Evolutionary conservation across 2,329 filamentous ascomycete species (phyloP), one percentile per base, ranked within the genome.

Genomic region (Aspergillus felis): DNA sequence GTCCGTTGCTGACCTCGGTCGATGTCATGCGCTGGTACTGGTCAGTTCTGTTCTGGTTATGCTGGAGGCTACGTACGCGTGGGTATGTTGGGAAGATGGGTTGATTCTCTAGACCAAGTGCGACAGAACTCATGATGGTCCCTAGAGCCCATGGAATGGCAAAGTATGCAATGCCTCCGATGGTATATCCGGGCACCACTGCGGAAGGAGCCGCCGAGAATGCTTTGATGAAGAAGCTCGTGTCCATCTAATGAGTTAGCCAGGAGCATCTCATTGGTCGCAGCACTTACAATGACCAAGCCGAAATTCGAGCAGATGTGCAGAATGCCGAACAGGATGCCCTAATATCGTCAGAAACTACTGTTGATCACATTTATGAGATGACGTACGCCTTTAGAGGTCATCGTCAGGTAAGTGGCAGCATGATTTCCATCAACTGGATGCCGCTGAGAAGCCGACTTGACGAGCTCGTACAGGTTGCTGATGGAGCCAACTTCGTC

Each of bases 391-490:
- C 73, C 72, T 55, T 82, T 79, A 2, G 81, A 82, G 0, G 78
- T 82, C 80, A 85, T 82, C 0, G 83, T 84, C 53, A 85, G 61
- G 57, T 82, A 83, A 0, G 80, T 81, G 0, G 82, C 82, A n/a
- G 76, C 66, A 20, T 82, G 69, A 41, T 85, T 85, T 0, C 82
- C 83, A 0, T 71, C 66, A 0, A 84, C 78, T 0, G 82, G 82
- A 41, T 79, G 72, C 0, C 71, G 70, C 2, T 70, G 64, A 0
- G 75, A 77, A 0, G 80, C 78, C 3, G 76, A 71, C 5, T 79
- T 72, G 14, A 85, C 69, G 0, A 83, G 73, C 4, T 84, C 79
- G 46, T 78, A 85, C 1, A 85, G 71, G 1, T 77, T 71, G 0
- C 72, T 75, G 1, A 80, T 70, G 0, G 81, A 82, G 0, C 78